phyloP scores from a whole-genome alignment of 2,329 filamentous ascomycete species.

The Septoria petroselini region DNA sequence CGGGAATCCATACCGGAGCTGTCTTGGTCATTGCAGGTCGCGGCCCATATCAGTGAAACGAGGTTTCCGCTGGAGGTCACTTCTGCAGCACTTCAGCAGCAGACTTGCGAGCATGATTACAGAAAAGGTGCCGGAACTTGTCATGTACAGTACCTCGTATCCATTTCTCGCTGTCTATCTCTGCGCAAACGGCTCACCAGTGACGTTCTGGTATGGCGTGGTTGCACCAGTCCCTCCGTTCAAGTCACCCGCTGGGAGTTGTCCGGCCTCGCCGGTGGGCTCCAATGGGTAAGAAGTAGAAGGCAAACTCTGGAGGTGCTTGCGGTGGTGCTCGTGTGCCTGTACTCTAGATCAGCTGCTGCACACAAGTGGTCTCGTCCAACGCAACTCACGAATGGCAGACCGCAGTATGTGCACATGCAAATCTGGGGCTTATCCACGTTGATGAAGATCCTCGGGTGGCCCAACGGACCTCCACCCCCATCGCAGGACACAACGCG shows the following conservation, averaged over 20 bases:
- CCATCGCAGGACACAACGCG: conserved; percentile 84
- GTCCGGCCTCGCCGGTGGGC: conserved; percentile 56
- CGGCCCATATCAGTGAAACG: too few species aligned
- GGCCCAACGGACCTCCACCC: conserved; percentile 82
- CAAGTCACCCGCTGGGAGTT: conserved; percentile 51
- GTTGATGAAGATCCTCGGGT: conserved; percentile 96
- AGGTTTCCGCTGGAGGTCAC: too few species aligned
- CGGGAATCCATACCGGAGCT: too few species aligned
- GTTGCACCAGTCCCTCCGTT: conserved; percentile 34
- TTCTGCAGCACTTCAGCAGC: too few species aligned
- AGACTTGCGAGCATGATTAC: too few species aligned
- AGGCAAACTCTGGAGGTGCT: conserved; percentile 77
- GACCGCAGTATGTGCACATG: conserved; percentile 85
- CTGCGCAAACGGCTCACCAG: conserved; percentile 58
- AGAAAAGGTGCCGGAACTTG: too few species aligned
- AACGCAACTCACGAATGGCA: conserved; percentile 73
- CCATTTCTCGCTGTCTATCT: conserved; percentile 45
- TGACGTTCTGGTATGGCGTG: conserved; percentile 51
- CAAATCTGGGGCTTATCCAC: conserved; percentile 93
- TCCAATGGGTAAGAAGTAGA: conserved; percentile 69
- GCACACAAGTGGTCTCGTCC: not conserved
- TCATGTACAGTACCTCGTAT: conserved; percentile 10
- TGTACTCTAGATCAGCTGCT: conserved; percentile 40
- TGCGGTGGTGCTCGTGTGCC: conserved; percentile 87
- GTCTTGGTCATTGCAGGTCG: too few species aligned